These are phyloP conservation scores for Pyrrhoderma lamaoense DNA, from an alignment of 1,284 basidiomycete genomes.

Conservation along the genomic window DNA sequence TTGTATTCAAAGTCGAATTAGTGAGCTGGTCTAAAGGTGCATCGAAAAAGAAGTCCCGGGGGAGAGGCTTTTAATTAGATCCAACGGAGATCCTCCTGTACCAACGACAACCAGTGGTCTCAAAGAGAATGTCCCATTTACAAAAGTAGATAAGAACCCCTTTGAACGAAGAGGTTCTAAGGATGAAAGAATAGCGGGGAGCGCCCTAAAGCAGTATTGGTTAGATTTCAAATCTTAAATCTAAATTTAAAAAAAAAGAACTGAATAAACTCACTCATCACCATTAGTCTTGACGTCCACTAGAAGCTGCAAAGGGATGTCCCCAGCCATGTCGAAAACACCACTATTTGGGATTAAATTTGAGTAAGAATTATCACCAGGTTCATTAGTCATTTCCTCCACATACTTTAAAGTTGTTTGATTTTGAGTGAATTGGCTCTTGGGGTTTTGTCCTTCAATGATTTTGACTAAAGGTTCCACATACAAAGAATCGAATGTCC, in stretches of 20 bases:
- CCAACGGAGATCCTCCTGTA: constrained; percentile 50
- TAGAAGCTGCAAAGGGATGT: constrained; percentile 38
- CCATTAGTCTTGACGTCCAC: constrained; percentile 51
- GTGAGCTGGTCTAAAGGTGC: constrained; percentile 40
- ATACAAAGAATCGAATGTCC: constrained; percentile 39
- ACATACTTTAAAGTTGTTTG: constrained; percentile 36
- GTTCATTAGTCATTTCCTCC: neutral
- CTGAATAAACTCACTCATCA: constrained; percentile 30
- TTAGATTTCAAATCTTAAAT: neutral
- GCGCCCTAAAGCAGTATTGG: constrained; percentile 29
- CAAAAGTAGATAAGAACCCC: constrained; percentile 43
- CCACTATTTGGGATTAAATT: constrained; percentile 26
- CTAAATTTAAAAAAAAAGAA: neutral
- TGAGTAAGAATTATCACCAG: neutral
- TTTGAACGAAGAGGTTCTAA: constrained; percentile 39
- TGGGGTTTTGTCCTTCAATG: constrained; percentile 38
- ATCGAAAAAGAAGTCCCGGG: constrained; percentile 50
- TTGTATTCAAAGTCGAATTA: constrained; percentile 31
- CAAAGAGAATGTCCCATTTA: constrained; percentile 32
- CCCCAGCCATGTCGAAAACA: constrained; percentile 40
- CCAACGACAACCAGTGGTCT: constrained; percentile 42
- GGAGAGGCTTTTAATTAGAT: constrained; percentile 35
- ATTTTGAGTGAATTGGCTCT: constrained; percentile 34
- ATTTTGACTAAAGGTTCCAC: constrained; percentile 41
- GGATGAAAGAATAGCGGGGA: constrained; percentile 39